Conservation (phyloP, 2,329 filamentous ascomycete genomes). For the Fusarium palustre region DNA sequence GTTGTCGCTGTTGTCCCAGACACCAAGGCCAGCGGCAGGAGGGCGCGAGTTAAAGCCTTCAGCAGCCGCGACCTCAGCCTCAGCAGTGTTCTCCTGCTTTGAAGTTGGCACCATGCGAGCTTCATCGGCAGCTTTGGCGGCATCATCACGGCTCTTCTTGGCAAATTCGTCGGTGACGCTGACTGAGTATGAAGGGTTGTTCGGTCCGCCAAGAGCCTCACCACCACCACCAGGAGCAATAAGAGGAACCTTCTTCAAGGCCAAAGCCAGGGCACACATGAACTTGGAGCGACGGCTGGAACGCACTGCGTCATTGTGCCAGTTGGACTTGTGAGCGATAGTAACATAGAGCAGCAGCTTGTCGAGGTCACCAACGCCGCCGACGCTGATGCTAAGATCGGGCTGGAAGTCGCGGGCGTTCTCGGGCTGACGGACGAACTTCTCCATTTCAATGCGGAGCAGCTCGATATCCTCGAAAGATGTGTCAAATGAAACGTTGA, state of each 20-base stretch:
- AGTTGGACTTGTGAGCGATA: conserved; percentile 93
- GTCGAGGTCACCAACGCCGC: conserved; percentile 84
- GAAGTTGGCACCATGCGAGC: conserved; percentile 71
- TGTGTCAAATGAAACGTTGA: conserved; percentile 88
- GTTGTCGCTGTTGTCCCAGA: conserved; percentile 45
- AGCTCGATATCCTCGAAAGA: conserved; percentile 89
- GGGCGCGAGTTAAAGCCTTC: conserved; percentile 58
- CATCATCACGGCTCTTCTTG: conserved; percentile 69
- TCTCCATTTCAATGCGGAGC: conserved; percentile 84
- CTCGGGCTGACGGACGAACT: conserved; percentile 83
- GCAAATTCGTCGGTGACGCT: conserved; percentile 77
- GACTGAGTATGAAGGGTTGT: conserved; percentile 86
- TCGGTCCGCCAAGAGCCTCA: conserved; percentile 71
- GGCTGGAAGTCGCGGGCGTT: conserved; percentile 93
- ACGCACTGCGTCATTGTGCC: conserved; percentile 87
- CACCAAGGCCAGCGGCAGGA: conserved; percentile 40
- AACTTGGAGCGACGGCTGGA: conserved; percentile 90
- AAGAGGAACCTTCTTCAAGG: conserved; percentile 88
- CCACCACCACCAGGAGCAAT: conserved; percentile 80
- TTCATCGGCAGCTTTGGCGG: conserved; percentile 70
- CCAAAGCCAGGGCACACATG: conserved; percentile 90
- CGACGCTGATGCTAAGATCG: conserved; percentile 82
- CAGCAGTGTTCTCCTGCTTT: conserved; percentile 46
- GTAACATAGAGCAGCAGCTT: conserved; percentile 86
- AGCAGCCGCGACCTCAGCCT: conserved; percentile 59